Conservation (phyloP, 2,329 filamentous ascomycete species). For the Diatrype stigma region DNA sequence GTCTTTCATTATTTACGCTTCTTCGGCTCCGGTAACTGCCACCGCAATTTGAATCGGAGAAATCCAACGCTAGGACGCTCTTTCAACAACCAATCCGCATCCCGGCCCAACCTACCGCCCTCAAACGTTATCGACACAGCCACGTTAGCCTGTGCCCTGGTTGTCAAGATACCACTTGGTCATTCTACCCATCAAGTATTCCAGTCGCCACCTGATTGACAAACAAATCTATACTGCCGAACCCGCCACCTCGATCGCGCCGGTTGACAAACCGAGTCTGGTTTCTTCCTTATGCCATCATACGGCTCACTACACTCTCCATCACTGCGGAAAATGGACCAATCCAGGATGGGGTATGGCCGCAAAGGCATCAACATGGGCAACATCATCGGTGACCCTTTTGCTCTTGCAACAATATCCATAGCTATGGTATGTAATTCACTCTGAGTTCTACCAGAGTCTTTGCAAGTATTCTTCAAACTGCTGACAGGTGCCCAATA, state of each 20-base stretch:
- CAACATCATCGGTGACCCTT: conserved; percentile 93
- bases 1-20: neutral
- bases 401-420: conserved; percentile 89
- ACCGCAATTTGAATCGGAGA: neutral
- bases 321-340: conserved; percentile 78
- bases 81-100: neutral
- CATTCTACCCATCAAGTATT: neutral
- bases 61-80: neutral
- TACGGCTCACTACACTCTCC: conserved; percentile 71
- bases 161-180: neutral
- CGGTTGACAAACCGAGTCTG: neutral
- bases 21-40: neutral
- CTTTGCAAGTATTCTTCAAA: neutral
- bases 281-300: conserved; percentile 60
- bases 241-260: conserved; percentile 4
- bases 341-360: conserved; percentile 53
- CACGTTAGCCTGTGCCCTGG: neutral
- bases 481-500: conserved; percentile 35
- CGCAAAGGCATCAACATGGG: conserved; percentile 65
- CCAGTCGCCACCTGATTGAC: conserved; percentile 8
- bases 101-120: neutral
- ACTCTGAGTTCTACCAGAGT: conserved; percentile 8
- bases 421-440: conserved; percentile 73
- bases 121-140: neutral
- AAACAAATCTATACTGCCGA: conserved; percentile 8